A percentile compares a stretch with the other conserved stretches of the same genome.
Evolutionary conservation across 139 green algal genomes (phyloP).

Genomic region (Chlorella sp.): DNA sequence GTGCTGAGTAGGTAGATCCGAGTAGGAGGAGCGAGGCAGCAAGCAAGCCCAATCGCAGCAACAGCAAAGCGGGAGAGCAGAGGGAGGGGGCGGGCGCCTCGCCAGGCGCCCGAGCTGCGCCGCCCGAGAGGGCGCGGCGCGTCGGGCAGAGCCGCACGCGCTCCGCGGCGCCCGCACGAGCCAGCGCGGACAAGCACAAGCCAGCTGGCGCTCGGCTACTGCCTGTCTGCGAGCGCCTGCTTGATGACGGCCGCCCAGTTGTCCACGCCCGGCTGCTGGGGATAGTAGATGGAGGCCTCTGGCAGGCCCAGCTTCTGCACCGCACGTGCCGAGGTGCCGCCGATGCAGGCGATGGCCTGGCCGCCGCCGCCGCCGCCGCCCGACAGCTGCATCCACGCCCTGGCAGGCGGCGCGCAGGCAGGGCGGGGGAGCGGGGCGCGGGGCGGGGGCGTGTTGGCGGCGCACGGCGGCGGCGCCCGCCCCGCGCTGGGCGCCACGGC

Average conservation of each 20-base stretch:
- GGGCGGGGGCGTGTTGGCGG: not conserved
- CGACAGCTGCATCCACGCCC: conserved; percentile 77
- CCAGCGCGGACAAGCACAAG: too few species aligned
- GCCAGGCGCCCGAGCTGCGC: too few species aligned
- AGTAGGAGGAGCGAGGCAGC: too few species aligned
- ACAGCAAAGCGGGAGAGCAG: too few species aligned
- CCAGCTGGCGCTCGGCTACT: too few species aligned
- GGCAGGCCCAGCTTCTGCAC: conserved; percentile 53
- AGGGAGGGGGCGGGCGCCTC: too few species aligned
- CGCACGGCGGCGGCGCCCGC: not conserved
- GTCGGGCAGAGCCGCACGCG: too few species aligned
- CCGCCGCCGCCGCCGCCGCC: conserved; percentile 36
- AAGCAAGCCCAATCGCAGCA: too few species aligned
- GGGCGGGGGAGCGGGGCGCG: not conserved
- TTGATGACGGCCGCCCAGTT: conserved; percentile 18
- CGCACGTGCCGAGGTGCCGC: conserved; percentile 72
- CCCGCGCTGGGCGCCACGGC: not conserved
- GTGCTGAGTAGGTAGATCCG: too few species aligned
- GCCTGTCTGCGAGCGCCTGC: too few species aligned
- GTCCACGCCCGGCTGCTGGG: conserved; percentile 5
- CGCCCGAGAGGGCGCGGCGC: too few species aligned
- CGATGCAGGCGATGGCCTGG: conserved; percentile 74
- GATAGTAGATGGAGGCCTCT: not conserved
- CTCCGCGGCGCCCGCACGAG: too few species aligned
- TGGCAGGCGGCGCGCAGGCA: conserved; percentile 5